Base-by-base conservation (phyloP, 306 rosid genomes). In the Castanea mollissima region DNA sequence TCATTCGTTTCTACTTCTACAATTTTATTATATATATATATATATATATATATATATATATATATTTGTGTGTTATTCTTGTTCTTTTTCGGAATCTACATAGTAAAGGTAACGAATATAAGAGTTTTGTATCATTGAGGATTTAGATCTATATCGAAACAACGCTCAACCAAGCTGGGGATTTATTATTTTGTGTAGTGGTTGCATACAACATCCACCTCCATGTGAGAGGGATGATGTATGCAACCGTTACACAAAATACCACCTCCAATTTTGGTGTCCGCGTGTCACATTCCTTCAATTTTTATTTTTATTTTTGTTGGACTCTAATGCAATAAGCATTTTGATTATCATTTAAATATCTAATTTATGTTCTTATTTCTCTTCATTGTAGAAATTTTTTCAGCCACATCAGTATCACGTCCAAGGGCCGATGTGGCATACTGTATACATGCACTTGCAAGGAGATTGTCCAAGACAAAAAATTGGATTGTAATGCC, bases 371-470 rank as follows among this genome's bases (percentile, higher is more conserved):
- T 67, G 65, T 16, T 44, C 5, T 20, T 46, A 51, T 29, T 49
- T 51, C 13, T 49, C 21, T 82, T 78, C 77, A 76, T 19, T 79
- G 77, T 58, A 92, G 99, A 81, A 86, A 94, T 94, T 57, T 89
- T 90, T 69, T 84, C 89, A 27, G 93, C 99, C 2, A 91, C 99
- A 27, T 90, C 98, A 20, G 87, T 88, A 21, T 87, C 80, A 13
- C 94, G 92, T 49, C 99, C 99, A 9, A 79, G 97, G 13, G 94
- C 96, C 56, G 99, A 91, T 90, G 97, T 94, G 74, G 94, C 91
- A 55, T 92, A 95, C 71, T 91, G 99, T 89, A 91, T 95, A 77
- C 98, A 90, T 4, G 82, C 91, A 27, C 84, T 92, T 74, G 74
- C 94, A 59, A 91, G 81, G 89, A 91, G 99, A 84, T 85, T 95